These are phyloP conservation scores for Colletotrichum lini DNA, from an alignment of 2,329 filamentous ascomycete species.

Conservation along the genomic window DNA sequence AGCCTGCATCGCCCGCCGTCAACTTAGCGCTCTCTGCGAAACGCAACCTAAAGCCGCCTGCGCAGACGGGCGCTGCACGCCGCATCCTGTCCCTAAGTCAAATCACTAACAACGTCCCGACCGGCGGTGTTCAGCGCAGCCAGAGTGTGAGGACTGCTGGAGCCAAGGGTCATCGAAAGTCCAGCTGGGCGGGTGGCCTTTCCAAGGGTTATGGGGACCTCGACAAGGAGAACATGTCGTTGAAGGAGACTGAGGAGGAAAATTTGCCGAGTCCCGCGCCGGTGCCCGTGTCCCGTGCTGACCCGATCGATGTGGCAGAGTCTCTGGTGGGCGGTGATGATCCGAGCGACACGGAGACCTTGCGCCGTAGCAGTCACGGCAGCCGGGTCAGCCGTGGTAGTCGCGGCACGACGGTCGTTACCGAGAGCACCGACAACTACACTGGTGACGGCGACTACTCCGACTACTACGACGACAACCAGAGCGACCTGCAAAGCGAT, in stretches of 20 bases:
- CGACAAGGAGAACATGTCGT: constrained; percentile 74
- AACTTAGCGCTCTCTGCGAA: constrained; percentile 69
- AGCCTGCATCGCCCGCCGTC: constrained; percentile 54
- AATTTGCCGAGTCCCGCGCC: constrained; percentile 38
- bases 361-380: constrained; percentile 61
- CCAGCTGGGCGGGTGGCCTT: constrained; percentile 74
- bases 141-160: constrained; percentile 80
- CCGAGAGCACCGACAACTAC: constrained; percentile 56
- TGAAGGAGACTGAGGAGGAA: constrained; percentile 77
- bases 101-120: constrained; percentile 82
- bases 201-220: constrained; percentile 67
- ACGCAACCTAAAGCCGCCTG: constrained; percentile 62
- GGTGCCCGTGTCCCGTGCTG: constrained; percentile 18
- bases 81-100: constrained; percentile 93
- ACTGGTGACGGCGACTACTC: constrained; percentile 55
- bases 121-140: constrained; percentile 79
- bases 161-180: constrained; percentile 70
- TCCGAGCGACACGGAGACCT: constrained; percentile 66
- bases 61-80: constrained; percentile 72
- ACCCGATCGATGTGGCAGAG: constrained; percentile 34
- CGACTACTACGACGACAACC: constrained; percentile 52
- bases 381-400: constrained; percentile 51
- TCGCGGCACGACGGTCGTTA: constrained; percentile 64
- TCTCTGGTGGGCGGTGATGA: constrained; percentile 49
- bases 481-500: constrained; percentile 35